These are phyloP conservation scores for Rhypophila decipiens DNA, from an alignment of 495 filamentous ascomycete species.

Conservation along the genomic window DNA sequence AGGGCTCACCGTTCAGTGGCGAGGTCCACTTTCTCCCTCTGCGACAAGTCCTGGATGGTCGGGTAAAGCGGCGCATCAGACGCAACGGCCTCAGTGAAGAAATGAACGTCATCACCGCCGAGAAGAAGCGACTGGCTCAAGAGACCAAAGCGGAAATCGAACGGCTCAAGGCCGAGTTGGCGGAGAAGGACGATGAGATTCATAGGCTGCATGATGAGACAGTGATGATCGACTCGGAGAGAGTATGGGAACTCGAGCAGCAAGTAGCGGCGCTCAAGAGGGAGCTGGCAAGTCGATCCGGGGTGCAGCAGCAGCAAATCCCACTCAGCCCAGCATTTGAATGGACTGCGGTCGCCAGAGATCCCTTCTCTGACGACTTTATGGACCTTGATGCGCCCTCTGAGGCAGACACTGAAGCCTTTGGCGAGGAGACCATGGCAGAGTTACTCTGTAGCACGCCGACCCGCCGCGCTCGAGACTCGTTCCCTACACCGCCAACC, in stretches of 20 bases:
- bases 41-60: constrained; percentile 60
- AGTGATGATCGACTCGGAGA: constrained; percentile 30
- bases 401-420: constrained; percentile 21
- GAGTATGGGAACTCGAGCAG: constrained; percentile 36
- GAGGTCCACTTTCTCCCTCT: constrained; percentile 54
- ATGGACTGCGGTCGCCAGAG: constrained; percentile 37
- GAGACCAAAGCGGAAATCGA: constrained; percentile 36
- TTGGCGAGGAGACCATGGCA: constrained; percentile 31
- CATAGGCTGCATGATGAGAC: constrained; percentile 46
- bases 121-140: constrained; percentile 42
- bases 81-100: constrained; percentile 71
- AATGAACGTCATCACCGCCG: constrained; percentile 57
- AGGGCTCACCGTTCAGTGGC: constrained; percentile 21
- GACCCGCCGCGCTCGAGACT: constrained; percentile 23
- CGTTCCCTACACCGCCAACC: constrained; percentile 46
- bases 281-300: constrained; percentile 22
- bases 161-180: constrained; percentile 47
- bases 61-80: constrained; percentile 64
- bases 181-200: constrained; percentile 44
- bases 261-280: constrained; percentile 31
- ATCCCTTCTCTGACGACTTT: constrained; percentile 36
- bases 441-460: constrained; percentile 39
- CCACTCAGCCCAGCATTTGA: constrained; percentile 23
- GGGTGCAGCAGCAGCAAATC: constrained; percentile 15
- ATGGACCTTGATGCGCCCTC: constrained; percentile 26